A percentile compares a stretch with the other conserved stretches of the same genome.
Conservation (phyloP, 2,329 filamentous ascomycete species). For the Cladosporium sp. region DNA sequence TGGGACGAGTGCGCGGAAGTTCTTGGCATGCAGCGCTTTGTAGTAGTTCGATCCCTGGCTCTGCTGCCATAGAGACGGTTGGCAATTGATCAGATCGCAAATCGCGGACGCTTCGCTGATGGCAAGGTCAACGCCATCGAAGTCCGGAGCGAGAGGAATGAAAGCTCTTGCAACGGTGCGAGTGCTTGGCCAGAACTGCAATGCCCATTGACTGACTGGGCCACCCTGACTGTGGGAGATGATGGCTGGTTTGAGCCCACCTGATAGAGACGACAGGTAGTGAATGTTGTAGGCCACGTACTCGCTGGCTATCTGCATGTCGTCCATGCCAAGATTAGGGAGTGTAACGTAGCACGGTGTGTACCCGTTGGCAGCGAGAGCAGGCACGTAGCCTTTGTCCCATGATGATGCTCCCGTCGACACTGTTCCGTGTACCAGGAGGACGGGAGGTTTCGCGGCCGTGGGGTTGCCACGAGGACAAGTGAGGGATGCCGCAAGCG, state of each 20-base stretch:
- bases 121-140: conserved; percentile 31
- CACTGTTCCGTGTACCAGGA: conserved; percentile 34
- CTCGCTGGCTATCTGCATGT: conserved; percentile 36
- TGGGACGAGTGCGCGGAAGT: conserved; percentile 31
- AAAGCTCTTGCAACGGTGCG: conserved; percentile 28
- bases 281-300: conserved; percentile 36
- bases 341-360: conserved; percentile 35
- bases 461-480: conserved; percentile 34
- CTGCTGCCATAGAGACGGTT: conserved; percentile 35
- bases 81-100: conserved; percentile 31
- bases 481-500: conserved; percentile 30
- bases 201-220: conserved; percentile 35
- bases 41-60: conserved; percentile 32
- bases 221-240: conserved; percentile 34
- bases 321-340: conserved; percentile 32
- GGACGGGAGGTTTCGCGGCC: conserved; percentile 27
- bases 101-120: conserved; percentile 26
- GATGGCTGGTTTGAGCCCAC: conserved; percentile 29
- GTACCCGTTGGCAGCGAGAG: conserved; percentile 31
- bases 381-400: conserved; percentile 33
- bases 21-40: conserved; percentile 27
- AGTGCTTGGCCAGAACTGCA: conserved; percentile 36
- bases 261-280: conserved; percentile 30
- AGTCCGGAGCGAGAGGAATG: conserved; percentile 33
- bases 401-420: conserved; percentile 33